Base-by-base conservation (phyloP, 202 grass and related monocot species). In the Panicum virgatum region DNA sequence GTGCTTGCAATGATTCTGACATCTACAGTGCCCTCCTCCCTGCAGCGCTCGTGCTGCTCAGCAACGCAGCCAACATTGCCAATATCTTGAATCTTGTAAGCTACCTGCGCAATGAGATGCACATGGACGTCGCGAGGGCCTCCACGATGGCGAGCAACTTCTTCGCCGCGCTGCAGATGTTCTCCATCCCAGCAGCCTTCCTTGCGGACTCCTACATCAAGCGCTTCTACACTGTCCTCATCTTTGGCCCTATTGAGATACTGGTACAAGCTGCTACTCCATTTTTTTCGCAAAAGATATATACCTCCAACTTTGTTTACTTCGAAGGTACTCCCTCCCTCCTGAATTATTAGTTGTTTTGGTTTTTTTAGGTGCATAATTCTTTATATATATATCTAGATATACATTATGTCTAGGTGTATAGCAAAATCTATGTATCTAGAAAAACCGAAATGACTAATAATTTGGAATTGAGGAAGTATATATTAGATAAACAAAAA, bases 161-260 rank as follows among this genome's bases (percentile, higher is more conserved):
- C 64, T 57, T 90, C 0, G 94, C 87, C 0, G 89, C 91, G 0
- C 80, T 84, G 53, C 87, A 79, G 62, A 85, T 90, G 71, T 90
- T 97, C 76, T 86, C 94, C 73, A 71, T 97, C 59, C 62, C 92
- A 0, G 91, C 91, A 2, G 94, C 94, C 18, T 94, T 97, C 83
- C 73, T 97, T 18, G 90, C 94, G 0, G 94, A 97, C 59, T 95
- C 92, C 15, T 95, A 92, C 73, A 52, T 92, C 65, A 90, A 80
- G 60, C 67, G 92, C 5, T 81, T 88, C 25, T 64, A 85, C 36
- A 79, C 85, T 4, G 85, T 92, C 12, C 85, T 92, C 71, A 84
- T 95, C 27, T 79, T 94, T 43, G 87, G 37, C 0, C 87, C 85
- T 19, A 45, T 95, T 2, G 87, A 88, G 66, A 65, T 92, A 23